A percentile compares a stretch with the other conserved stretches of the same genome.
These are phyloP conservation scores for Hypoxylon perforatum DNA, from an alignment of 495 filamentous ascomycete species.

Conservation along the genomic window DNA sequence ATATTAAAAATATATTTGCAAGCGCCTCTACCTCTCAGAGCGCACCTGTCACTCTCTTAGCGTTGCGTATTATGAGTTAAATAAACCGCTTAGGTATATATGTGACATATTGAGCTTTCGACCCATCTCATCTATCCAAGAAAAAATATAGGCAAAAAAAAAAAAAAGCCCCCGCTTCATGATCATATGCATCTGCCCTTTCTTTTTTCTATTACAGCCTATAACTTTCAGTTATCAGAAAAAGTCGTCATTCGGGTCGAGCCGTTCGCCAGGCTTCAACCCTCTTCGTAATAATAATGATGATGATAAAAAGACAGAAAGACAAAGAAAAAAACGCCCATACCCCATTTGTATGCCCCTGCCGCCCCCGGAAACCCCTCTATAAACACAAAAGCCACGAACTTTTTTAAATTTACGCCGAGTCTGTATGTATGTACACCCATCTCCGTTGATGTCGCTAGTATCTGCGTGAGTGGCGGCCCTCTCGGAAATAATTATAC, in stretches of 20 bases:
- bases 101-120: not conserved
- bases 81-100: constrained; percentile 9
- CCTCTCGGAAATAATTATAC: constrained; percentile 52
- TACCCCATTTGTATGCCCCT: constrained; percentile 3
- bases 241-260: constrained; percentile 22
- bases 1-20: constrained; percentile 32
- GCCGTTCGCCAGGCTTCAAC: constrained; percentile 23
- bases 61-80: constrained; percentile 13
- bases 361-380: constrained; percentile 12
- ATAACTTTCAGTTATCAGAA: constrained; percentile 16
- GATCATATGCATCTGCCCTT: constrained; percentile 21
- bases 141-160: no score
- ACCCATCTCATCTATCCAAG: constrained; percentile 13
- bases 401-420: constrained; percentile 27
- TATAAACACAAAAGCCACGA: constrained; percentile 24
- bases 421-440: constrained; percentile 26
- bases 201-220: constrained; percentile 28
- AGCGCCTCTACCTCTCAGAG: constrained; percentile 1
- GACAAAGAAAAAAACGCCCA: constrained; percentile 23
- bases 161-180: no score
- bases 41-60: constrained; percentile 7
- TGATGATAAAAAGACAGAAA: no score
- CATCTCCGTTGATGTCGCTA: not conserved
- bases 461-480: constrained; percentile 35
- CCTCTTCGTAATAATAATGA: constrained; percentile 15